Percentiles rank a stretch among this genome's conserved stretches.
Evolutionary conservation across 495 filamentous ascomycete species (phyloP).

Genomic region (Patellaria atrata): DNA sequence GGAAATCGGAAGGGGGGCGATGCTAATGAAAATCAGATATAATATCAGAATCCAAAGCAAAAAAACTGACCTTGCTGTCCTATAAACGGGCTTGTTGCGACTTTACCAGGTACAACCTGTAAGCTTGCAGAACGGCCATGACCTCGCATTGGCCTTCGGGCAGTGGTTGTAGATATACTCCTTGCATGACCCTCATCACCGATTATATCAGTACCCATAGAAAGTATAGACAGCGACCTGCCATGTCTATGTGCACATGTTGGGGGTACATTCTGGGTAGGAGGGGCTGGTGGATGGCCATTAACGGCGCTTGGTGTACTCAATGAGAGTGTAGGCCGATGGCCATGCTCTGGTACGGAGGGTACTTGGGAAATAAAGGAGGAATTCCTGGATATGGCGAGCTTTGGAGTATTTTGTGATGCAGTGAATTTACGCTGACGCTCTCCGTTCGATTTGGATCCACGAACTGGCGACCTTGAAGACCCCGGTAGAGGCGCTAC

Average conservation of each 20-base stretch:
- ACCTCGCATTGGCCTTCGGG: conserved; percentile 40
- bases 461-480: conserved; percentile 26
- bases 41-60: background rate
- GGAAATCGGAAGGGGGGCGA: conserved; percentile 14
- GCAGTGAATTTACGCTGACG: conserved; percentile 32
- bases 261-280: conserved; percentile 8
- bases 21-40: conserved; percentile 1
- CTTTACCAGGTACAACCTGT: conserved; percentile 46
- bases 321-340: conserved; percentile 44
- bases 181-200: conserved; percentile 29
- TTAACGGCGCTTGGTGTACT: conserved; percentile 32
- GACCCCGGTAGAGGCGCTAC: conserved; percentile 37
- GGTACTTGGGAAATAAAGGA: conserved; percentile 16
- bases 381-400: conserved; percentile 20
- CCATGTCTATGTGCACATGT: conserved; percentile 39
- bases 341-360: conserved; percentile 31
- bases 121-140: conserved; percentile 77
- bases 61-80: background rate
- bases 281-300: conserved; percentile 15
- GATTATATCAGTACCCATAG: conserved; percentile 56
- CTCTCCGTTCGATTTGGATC: conserved; percentile 29
- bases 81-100: conserved; percentile 1
- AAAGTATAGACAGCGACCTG: conserved; percentile 89
- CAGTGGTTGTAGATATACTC: conserved; percentile 16
- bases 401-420: conserved; percentile 18